Percentiles rank a stretch among this genome's conserved stretches.
These are phyloP conservation scores for Symbiodinium natans DNA, from an alignment of 73 alveolate species.

Conservation along the genomic window DNA sequence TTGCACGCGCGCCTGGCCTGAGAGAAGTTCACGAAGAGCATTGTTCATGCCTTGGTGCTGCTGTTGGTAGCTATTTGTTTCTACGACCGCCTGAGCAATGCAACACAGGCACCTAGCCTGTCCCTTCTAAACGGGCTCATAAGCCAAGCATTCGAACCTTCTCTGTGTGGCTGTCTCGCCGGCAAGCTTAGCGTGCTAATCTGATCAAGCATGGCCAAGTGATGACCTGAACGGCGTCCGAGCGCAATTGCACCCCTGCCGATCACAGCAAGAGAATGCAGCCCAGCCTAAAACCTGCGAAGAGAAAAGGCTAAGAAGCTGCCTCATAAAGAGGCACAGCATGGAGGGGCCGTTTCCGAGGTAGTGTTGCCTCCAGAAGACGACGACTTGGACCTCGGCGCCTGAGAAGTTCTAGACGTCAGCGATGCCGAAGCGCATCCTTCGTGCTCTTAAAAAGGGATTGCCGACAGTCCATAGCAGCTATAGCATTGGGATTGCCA, in stretches of 20 bases:
- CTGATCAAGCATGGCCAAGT: no score
- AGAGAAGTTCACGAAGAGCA: not conserved
- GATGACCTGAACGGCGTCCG: no score
- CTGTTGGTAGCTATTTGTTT: not conserved
- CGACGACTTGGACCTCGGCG: slow-evolving; percentile 9
- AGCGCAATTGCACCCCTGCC: no score
- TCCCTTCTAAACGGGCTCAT: not conserved
- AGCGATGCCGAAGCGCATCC: slow-evolving; percentile 3
- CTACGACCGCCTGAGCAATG: not conserved
- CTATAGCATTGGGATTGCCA: no score
- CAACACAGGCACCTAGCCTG: not conserved
- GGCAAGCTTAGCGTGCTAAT: not conserved
- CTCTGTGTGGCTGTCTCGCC: not conserved
- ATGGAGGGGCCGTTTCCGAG: no score
- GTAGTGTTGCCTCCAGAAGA: slow-evolving; percentile 25
- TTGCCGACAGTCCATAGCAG: no score
- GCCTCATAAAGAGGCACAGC: no score
- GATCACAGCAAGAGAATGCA: no score
- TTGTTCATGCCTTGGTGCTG: not conserved
- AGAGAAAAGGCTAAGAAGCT: no score
- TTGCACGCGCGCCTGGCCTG: no score
- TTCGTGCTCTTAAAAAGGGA: not conserved
- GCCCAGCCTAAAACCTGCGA: no score
- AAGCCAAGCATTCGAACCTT: not conserved
- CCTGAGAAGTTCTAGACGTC: not conserved